Evolutionary conservation across 1,284 basidiomycete genomes (phyloP).

Genomic region (Marasmius fiardii): DNA sequence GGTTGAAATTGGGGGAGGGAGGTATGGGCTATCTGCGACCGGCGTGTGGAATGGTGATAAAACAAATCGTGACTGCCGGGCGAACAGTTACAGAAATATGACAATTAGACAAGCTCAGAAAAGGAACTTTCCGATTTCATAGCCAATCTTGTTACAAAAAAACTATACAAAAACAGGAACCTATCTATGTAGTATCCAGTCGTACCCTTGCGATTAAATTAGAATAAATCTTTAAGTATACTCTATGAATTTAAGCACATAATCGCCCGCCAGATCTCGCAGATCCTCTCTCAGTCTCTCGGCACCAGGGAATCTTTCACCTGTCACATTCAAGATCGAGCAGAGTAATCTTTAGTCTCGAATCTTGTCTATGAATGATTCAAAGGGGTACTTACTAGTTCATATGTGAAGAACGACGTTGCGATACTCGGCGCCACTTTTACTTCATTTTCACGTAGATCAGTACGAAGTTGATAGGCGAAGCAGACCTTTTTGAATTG

Average conservation of each 20-base stretch:
- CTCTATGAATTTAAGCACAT: neutral
- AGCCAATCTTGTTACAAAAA: too few species aligned
- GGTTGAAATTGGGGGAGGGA: neutral
- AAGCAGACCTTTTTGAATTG: conserved; percentile 74
- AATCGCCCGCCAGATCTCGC: neutral
- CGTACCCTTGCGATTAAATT: neutral
- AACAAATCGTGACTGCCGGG: too few species aligned
- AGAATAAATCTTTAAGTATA: neutral
- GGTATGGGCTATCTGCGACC: neutral
- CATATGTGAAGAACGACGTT: conserved; percentile 81
- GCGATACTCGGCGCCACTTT: conserved; percentile 92
- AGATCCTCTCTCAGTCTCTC: conserved; percentile 3
- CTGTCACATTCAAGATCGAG: conserved; percentile 20
- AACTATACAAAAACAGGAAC: too few species aligned
- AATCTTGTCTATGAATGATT: neutral
- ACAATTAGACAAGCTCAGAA: too few species aligned
- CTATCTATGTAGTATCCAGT: too few species aligned
- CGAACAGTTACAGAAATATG: too few species aligned
- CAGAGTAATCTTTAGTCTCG: neutral
- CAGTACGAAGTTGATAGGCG: conserved; percentile 4
- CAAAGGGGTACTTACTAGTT: conserved; percentile 51
- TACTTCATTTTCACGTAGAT: conserved; percentile 40
- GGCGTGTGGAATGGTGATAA: too few species aligned
- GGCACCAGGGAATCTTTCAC: conserved; percentile 28
- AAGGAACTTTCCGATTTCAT: too few species aligned